Evolutionary conservation across 2,329 filamentous ascomycete species (phyloP).

Genomic region (Emergomyces orientalis): DNA sequence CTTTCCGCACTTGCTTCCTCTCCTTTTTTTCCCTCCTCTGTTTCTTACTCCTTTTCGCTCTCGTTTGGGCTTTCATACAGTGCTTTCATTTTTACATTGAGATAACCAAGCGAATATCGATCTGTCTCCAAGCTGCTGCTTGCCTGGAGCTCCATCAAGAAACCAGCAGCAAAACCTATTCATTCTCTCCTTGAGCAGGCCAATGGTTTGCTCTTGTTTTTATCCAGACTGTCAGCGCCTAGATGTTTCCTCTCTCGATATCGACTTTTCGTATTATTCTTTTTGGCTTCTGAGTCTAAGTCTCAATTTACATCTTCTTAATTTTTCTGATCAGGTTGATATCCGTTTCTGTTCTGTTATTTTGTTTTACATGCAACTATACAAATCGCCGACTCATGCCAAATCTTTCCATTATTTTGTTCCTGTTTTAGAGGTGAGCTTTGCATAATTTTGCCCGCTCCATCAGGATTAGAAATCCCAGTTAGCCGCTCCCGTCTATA

Average conservation of each 20-base stretch:
- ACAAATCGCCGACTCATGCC: not conserved
- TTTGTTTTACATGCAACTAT: not conserved
- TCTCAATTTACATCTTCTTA: not conserved
- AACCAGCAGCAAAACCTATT: not conserved
- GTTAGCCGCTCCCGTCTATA: not conserved
- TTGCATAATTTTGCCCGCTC: not conserved
- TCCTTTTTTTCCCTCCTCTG: not conserved
- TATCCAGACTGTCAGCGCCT: not conserved
- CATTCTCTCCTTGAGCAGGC: not conserved
- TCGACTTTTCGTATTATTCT: not conserved
- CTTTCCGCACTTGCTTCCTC: not conserved
- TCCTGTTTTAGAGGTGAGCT: not conserved
- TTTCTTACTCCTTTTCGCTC: not conserved
- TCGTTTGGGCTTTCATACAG: not conserved
- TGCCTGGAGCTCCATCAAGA: not conserved
- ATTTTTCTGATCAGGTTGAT: not conserved
- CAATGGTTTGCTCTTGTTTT: not conserved
- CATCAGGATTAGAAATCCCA: not conserved
- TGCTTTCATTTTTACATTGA: not conserved
- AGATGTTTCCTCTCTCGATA: not conserved
- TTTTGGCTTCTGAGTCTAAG: not conserved
- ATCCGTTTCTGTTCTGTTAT: not conserved
- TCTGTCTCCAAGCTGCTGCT: not conserved
- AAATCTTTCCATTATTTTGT: not conserved
- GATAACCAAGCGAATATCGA: not conserved